A percentile compares a stretch with the other conserved stretches of the same genome.
phyloP scores from a whole-genome alignment of 257 asterid genomes.

The Eustoma russellianum region DNA sequence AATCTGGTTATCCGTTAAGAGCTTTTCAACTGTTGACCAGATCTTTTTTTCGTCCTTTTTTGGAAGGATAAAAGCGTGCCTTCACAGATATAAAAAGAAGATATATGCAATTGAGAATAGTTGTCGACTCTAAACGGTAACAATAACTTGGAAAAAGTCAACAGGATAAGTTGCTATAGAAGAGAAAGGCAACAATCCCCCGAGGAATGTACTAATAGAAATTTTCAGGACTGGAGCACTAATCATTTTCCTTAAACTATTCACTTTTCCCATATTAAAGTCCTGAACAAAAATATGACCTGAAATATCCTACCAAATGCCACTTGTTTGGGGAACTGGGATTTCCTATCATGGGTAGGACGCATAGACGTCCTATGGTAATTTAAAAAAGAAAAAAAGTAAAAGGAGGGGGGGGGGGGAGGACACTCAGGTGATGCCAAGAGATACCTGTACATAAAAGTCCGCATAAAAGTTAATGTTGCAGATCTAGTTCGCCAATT shows the following conservation, averaged over 20 bases:
- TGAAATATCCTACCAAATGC: no score
- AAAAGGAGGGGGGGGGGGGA: no score
- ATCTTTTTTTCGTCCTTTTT: conserved; percentile 56
- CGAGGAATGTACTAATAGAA: no score
- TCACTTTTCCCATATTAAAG: background rate
- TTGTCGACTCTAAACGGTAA: background rate
- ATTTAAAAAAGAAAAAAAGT: no score
- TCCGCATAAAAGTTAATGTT: conserved; percentile 79
- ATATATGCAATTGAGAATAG: background rate
- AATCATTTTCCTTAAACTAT: background rate
- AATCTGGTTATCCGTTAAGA: conserved; percentile 77
- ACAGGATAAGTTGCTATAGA: background rate
- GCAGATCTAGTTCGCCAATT: conserved; percentile 98
- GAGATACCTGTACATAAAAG: conserved; percentile 88
- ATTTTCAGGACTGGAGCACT: background rate
- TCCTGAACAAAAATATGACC: no score
- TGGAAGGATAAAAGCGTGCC: conserved; percentile 83
- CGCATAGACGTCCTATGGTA: no score
- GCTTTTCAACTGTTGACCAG: conserved; percentile 85
- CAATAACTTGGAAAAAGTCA: background rate
- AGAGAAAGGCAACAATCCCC: no score
- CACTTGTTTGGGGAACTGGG: no score
- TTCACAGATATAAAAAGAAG: conserved; percentile 18
- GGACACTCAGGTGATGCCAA: no score
- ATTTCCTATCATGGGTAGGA: no score